phyloP scores from a whole-genome alignment of 495 filamentous ascomycete species.

The Lasiosphaeria hispida region DNA sequence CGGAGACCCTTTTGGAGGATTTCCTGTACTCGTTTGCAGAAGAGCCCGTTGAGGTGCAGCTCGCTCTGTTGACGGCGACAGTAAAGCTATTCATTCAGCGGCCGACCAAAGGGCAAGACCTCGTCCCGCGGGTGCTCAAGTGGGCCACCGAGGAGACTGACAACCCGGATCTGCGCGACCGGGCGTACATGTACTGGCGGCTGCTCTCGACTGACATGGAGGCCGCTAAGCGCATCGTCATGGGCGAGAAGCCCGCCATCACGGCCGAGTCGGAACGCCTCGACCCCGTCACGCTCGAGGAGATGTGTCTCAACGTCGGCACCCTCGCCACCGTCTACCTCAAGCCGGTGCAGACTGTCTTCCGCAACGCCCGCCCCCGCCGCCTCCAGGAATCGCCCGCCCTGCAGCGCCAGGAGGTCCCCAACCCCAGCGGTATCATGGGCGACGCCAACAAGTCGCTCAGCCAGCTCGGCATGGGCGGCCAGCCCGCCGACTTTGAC shows the following conservation, averaged over 20 bases:
- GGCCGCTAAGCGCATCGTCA: constrained; percentile 81
- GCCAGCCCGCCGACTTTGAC: constrained; percentile 44
- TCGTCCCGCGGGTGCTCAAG: constrained; percentile 94
- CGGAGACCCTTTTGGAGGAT: constrained; percentile 88
- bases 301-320: constrained; percentile 95
- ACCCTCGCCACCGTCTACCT: constrained; percentile 96
- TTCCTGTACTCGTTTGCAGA: constrained; percentile 92
- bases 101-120: constrained; percentile 87
- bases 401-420: constrained; percentile 57
- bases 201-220: constrained; percentile 91
- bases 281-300: constrained; percentile 87
- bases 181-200: constrained; percentile 99
- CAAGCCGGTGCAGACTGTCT: constrained; percentile 97
- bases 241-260: constrained; percentile 96
- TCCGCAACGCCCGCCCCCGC: constrained; percentile 80
- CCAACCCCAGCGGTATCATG: constrained; percentile 33
- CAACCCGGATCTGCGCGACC: constrained; percentile 91
- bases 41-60: constrained; percentile 90
- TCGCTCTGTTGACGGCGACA: constrained; percentile 91
- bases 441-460: constrained; percentile 53
- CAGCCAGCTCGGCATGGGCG: constrained; percentile 50
- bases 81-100: constrained; percentile 98
- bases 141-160: constrained; percentile 99
- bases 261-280: constrained; percentile 95
- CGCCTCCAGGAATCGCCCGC: constrained; percentile 77